A percentile compares a stretch with the other conserved stretches of the same genome.
phyloP scores from a whole-genome alignment of 305 asterid genomes.

The Lippia alba region DNA sequence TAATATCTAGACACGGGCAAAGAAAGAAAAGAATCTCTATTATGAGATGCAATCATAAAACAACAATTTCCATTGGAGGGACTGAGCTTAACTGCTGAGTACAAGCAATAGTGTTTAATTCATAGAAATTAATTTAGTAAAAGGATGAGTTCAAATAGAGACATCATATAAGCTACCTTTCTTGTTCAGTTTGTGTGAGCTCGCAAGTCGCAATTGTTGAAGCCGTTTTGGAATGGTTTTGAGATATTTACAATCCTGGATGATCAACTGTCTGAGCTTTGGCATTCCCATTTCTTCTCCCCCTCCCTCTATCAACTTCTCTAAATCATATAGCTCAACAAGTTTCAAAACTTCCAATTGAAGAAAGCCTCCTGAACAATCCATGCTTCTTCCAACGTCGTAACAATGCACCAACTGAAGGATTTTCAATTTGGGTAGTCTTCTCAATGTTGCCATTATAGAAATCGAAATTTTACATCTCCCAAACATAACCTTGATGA shows the following conservation, averaged over 20 bases:
- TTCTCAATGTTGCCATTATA: not conserved
- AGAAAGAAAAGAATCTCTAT: too few species aligned
- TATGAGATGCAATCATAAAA: too few species aligned
- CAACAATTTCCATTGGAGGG: too few species aligned
- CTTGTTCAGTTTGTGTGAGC: too few species aligned
- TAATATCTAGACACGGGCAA: too few species aligned
- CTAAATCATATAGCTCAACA: not conserved
- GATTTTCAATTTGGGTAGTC: not conserved
- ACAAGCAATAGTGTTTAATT: too few species aligned
- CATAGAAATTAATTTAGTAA: too few species aligned
- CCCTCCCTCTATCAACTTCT: constrained; percentile 4
- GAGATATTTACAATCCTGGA: not conserved
- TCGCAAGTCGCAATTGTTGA: not conserved
- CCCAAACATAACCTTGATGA: not conserved
- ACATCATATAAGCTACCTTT: too few species aligned
- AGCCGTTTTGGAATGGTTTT: not conserved
- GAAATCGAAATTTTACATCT: not conserved
- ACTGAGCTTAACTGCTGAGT: too few species aligned
- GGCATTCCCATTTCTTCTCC: not conserved
- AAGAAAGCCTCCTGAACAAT: not conserved
- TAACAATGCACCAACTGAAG: not conserved
- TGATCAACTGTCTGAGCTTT: not conserved
- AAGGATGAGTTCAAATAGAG: too few species aligned
- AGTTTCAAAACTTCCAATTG: not conserved
- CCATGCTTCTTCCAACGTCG: not conserved